Conservation (phyloP, 2,329 filamentous ascomycete species). For the Celoporthe dispersa region DNA sequence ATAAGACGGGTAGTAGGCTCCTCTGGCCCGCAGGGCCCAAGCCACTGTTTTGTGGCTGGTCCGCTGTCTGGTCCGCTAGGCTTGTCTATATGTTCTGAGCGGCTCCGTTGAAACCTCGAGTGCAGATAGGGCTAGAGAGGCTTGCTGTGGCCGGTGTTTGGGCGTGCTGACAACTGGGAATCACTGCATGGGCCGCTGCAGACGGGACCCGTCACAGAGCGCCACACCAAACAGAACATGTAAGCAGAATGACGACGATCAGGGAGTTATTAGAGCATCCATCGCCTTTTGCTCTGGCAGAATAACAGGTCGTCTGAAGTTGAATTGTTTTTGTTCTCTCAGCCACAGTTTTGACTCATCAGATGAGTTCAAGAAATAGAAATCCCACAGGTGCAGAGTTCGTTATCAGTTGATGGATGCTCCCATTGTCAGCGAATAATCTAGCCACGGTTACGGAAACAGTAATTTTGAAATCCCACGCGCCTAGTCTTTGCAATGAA, state of each 20-base stretch:
- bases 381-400: background rate
- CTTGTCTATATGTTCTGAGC: background rate
- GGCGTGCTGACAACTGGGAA: background rate
- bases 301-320: background rate
- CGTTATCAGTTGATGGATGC: too few species aligned
- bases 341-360: background rate
- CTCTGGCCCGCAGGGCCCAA: background rate
- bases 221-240: background rate
- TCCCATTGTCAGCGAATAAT: too few species aligned
- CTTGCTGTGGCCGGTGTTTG: background rate
- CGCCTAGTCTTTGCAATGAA: too few species aligned
- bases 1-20: background rate
- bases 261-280: background rate
- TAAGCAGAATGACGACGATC: background rate
- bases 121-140: background rate
- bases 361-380: background rate
- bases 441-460: too few species aligned
- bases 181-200: background rate
- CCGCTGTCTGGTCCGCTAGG: background rate
- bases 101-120: background rate
- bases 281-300: background rate
- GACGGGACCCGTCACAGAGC: background rate
- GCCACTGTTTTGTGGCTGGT: background rate
- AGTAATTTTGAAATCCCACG: too few species aligned
- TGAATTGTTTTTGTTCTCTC: background rate